A percentile compares a stretch with the other conserved stretches of the same genome.
These are phyloP conservation scores for Funneliformis geosporum DNA, from an alignment of 192 early-diverging fungal genomes.

Conservation along the genomic window DNA sequence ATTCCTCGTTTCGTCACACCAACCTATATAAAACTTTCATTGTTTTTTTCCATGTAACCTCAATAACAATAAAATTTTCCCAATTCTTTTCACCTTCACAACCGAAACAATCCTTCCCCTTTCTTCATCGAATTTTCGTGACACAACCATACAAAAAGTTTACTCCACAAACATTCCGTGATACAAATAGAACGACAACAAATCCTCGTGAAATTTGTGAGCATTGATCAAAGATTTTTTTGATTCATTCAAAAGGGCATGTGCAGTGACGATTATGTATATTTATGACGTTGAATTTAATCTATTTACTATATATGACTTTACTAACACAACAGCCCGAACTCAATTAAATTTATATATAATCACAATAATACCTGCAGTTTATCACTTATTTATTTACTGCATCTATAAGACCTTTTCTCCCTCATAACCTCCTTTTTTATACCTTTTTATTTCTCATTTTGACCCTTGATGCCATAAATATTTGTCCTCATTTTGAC, in stretches of 20 bases:
- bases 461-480: neutral
- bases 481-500: neutral
- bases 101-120: constrained; percentile 5
- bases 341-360: neutral
- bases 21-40: neutral
- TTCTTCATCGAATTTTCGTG: neutral
- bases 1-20: neutral
- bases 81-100: neutral
- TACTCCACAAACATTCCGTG: constrained; percentile 23
- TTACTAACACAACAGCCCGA: neutral
- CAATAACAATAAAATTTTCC: neutral
- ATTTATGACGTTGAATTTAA: constrained; percentile 19
- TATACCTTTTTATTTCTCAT: neutral
- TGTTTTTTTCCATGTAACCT: neutral
- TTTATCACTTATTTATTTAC: neutral
- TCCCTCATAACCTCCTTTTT: neutral
- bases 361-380: too few relatives aligned
- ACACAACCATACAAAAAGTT: neutral
- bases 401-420: neutral
- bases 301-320: constrained; percentile 21
- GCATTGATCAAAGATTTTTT: constrained; percentile 7
- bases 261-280: constrained; percentile 6
- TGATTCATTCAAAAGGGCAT: neutral
- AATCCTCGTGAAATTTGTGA: constrained; percentile 10
- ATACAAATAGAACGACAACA: constrained; percentile 24